phyloP scores from a whole-genome alignment of 83 land plant genomes.

The Picea abies region DNA sequence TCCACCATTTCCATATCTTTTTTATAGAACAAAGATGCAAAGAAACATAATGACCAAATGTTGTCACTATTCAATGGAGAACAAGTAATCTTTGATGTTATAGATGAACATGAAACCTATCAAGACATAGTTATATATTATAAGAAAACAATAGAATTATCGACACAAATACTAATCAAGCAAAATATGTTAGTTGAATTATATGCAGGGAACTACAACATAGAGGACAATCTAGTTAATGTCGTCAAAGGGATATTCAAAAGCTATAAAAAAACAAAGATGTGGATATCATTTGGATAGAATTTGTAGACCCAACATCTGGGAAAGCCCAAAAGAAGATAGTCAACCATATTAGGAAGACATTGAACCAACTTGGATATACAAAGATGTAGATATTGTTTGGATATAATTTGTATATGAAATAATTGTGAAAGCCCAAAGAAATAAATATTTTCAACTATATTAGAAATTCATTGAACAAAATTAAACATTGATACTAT shows the following conservation, averaged over 20 bases:
- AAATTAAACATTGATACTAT: neutral
- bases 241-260: neutral
- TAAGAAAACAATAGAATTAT: neutral
- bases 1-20: too few relatives aligned
- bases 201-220: neutral
- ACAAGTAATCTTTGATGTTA: neutral
- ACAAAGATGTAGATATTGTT: neutral
- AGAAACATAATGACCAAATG: too few relatives aligned
- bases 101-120: neutral
- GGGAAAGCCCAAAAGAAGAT: neutral
- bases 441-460: neutral
- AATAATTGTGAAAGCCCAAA: neutral
- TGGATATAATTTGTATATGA: neutral
- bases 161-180: neutral
- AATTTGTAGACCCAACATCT: neutral
- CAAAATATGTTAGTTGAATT: neutral
- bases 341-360: too few relatives aligned
- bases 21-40: too few relatives aligned
- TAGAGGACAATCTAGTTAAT: neutral
- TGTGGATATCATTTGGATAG: neutral
- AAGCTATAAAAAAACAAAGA: neutral
- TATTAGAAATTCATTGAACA: neutral
- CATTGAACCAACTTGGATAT: too few relatives aligned
- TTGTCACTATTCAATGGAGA: too few relatives aligned
- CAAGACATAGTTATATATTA: neutral